Conservation (phyloP, 2,329 filamentous ascomycete species). For the Monilinia polystroma region DNA sequence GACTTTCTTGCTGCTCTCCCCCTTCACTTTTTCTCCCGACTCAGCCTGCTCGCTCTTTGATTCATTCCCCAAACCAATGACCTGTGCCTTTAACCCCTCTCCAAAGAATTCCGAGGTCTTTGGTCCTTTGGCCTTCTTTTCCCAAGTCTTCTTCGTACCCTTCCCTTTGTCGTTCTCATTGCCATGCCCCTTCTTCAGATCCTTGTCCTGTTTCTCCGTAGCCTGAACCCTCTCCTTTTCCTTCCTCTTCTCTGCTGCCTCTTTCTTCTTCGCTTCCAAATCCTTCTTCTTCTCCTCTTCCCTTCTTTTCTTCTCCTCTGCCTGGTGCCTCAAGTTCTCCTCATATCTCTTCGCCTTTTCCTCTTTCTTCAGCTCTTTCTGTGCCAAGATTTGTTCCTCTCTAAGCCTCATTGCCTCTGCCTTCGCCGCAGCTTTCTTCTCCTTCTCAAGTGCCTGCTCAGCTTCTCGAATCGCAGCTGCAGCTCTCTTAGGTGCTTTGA, state of each 20-base stretch:
- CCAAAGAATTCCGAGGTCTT: constrained; percentile 18
- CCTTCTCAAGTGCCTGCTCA: constrained; percentile 4
- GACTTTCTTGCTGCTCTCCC: constrained; percentile 1
- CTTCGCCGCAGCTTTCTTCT: background rate
- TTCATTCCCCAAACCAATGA: background rate
- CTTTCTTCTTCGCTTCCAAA: background rate
- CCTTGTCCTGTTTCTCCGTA: constrained; percentile 12
- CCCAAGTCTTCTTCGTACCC: background rate
- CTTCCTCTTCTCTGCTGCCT: background rate
- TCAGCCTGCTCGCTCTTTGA: background rate
- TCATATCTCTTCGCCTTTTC: constrained; percentile 2
- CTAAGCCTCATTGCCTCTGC: background rate
- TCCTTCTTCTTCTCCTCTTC: constrained; percentile 4
- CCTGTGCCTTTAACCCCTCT: background rate
- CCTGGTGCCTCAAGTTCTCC: background rate
- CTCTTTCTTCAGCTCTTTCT: background rate
- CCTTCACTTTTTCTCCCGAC: background rate
- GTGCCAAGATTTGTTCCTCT: background rate
- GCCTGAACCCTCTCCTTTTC: constrained; percentile 5
- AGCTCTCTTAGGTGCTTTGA: background rate
- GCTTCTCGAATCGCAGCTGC: background rate
- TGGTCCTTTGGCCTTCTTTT: constrained; percentile 10
- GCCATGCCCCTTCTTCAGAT: constrained; percentile 5
- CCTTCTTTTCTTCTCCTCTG: constrained; percentile 7
- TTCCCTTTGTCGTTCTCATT: constrained; percentile 3